phyloP scores from a whole-genome alignment of 495 filamentous ascomycete genomes.

The Acidomyces sp. region DNA sequence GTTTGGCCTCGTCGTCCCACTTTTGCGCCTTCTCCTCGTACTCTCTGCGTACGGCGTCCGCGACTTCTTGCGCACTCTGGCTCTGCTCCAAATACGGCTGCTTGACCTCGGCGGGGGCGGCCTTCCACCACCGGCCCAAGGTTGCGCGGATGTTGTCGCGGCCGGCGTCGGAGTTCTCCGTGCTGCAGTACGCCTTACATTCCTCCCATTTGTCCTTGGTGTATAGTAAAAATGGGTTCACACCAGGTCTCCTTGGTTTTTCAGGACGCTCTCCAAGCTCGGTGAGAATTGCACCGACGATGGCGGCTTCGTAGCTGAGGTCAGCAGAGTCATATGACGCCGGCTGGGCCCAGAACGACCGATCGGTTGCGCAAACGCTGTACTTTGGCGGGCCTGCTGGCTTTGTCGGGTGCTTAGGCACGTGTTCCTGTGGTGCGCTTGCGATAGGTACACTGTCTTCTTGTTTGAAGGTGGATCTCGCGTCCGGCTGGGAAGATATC shows the following conservation, averaged over 20 bases:
- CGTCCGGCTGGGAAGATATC: not conserved
- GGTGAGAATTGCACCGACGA: slow-evolving; percentile 52
- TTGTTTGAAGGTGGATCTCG: slow-evolving; percentile 14
- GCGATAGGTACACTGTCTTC: slow-evolving; percentile 3
- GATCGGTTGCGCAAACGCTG: slow-evolving; percentile 15
- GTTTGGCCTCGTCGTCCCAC: slow-evolving; percentile 55
- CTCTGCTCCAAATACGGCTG: slow-evolving; percentile 63
- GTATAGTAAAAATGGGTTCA: slow-evolving; percentile 53
- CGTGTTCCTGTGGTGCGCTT: not conserved
- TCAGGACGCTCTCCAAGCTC: slow-evolving; percentile 60
- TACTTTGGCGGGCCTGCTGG: slow-evolving; percentile 30
- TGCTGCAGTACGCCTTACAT: slow-evolving; percentile 51
- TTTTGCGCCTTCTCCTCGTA: slow-evolving; percentile 46
- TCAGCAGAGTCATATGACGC: slow-evolving; percentile 28
- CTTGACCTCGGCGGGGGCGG: slow-evolving; percentile 51
- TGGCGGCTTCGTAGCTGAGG: slow-evolving; percentile 52
- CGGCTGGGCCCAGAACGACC: slow-evolving; percentile 14
- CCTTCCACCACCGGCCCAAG: slow-evolving; percentile 79
- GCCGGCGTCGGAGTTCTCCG: slow-evolving; percentile 48
- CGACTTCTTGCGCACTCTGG: slow-evolving; percentile 49
- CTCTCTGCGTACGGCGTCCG: slow-evolving; percentile 41
- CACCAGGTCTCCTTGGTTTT: slow-evolving; percentile 53
- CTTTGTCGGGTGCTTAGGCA: not conserved
- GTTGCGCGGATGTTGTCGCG: slow-evolving; percentile 68
- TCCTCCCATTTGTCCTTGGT: slow-evolving; percentile 68